Evolutionary conservation across 2,329 filamentous ascomycete species (phyloP).

Genomic region (Leptodontidium sp.): DNA sequence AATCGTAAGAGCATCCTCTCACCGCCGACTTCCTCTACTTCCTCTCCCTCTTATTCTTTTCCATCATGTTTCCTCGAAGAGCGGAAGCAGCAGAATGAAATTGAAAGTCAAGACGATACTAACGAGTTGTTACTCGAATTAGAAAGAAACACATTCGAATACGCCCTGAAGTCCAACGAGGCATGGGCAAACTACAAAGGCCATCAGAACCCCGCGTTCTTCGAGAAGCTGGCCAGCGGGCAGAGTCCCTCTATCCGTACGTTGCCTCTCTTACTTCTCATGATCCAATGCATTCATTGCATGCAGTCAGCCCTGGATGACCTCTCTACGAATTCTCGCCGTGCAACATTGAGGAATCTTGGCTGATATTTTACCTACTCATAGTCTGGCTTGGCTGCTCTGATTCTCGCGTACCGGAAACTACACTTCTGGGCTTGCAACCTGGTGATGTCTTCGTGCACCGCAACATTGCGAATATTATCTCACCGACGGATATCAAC

Average conservation of each 20-base stretch:
- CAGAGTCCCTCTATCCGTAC: conserved; percentile 70
- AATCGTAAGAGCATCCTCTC: conserved; percentile 25
- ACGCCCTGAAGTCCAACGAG: conserved; percentile 72
- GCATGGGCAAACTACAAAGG: conserved; percentile 73
- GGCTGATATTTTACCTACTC: conserved; percentile 15
- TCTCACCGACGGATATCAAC: conserved; percentile 78
- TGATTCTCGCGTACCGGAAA: conserved; percentile 86
- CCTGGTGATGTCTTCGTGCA: conserved; percentile 89
- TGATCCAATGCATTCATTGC: neutral
- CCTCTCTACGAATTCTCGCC: neutral
- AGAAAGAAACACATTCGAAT: conserved; percentile 54
- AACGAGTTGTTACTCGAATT: conserved; percentile 10
- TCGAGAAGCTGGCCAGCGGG: conserved; percentile 70
- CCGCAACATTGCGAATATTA: conserved; percentile 89
- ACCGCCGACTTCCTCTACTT: conserved; percentile 23
- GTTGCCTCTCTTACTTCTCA: conserved; percentile 39
- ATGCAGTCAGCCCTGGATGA: neutral
- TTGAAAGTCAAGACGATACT: conserved; percentile 13
- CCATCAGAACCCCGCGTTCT: conserved; percentile 74
- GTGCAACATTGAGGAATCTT: conserved; percentile 9
- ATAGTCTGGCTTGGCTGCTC: conserved; percentile 86
- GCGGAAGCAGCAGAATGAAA: neutral
- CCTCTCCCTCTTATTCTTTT: conserved; percentile 7
- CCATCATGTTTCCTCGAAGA: neutral
- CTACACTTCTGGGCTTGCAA: conserved; percentile 78